Base-by-base conservation (phyloP, 305 asterid species). In the Solanum hybrid region DNA sequence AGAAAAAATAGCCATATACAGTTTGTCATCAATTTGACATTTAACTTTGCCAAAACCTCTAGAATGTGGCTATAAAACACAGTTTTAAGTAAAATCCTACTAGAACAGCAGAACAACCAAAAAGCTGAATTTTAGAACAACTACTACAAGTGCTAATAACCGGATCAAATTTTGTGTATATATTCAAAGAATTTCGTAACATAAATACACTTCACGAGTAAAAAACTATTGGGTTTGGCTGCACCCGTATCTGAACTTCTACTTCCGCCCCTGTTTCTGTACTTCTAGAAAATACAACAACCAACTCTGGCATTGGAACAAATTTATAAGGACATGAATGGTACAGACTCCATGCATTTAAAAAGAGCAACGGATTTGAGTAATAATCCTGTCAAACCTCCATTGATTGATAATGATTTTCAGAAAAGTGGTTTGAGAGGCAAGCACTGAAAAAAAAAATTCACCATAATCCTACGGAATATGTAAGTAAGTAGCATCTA, bases 331-430 rank as follows among this genome's bases (percentile, higher is more conserved):
- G 76, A 85, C 76, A 22, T 85, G 88, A 57, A 85, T 85, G 76
- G 88, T 31, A 57, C 33, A 85, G 46, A 57, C 88, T 51, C 88
- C 88, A 85, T 85, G 76, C 76, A 33, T 85, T 85, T 61, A 57
- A 85, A 83, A 85, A 57, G 76, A 85, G 76, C 88, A 57, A 84
- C n/a, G 88, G 88, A 85, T 57, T 85, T 35, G 31, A 22, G 46
- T 33, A 31, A 85, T 31, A 51, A 11, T 20, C 40, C 40, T 29
- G 87, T 16, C 40, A 85, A 84, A 84, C 40, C 46, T 84, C 88
- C 88, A 18, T 39, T 31, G 75, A 85, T 57, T 11, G 75, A 51
- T 20, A 5, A 10, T 0, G 46, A 51, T 51, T 57, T 37, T 85
- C 31, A 57, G 88, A 20, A 11, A 84, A 20, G 88, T 4, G 22